Evolutionary conservation across 2,329 filamentous ascomycete species (phyloP), one percentile per base, ranked within the genome.

Genomic region (Aspergillus hortae): DNA sequence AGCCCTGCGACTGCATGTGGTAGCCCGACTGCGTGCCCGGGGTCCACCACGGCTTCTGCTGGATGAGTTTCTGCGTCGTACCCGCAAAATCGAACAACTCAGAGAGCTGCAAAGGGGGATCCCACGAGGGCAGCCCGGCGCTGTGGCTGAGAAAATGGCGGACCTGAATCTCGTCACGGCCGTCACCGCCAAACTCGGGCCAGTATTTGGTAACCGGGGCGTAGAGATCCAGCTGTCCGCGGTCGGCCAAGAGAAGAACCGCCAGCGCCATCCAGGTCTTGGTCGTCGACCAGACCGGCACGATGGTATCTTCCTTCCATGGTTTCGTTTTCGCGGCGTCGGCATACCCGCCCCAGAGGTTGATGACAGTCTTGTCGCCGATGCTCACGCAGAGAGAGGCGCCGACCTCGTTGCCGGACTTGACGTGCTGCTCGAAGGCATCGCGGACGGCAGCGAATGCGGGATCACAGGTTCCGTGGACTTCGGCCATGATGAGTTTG

Each of bases 161-260:
- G 5, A 78, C 68, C 10, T 67, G 55, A 41, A 77, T 59, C 12
- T 69, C 56, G 36, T 72, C 61, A 44, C 77, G 77, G 35, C 73
- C 74, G 17, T 74, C 72, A 11, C 55, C 64, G 0, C 62, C 72
- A 49, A 78, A 78, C 42, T 77, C 76, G 1, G 76, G 76, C 76
- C 76, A 79, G 62, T 77, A 73, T 36, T 67, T 63, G 1, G 69
- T 55, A 1, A 78, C 72, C 2, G 68, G 68, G 11, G 66, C 73
- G 42, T 72, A 54, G 1, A 67, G 58, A 48, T 69, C 61, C 1
- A 78, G 50, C 0, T 69, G 54, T 3, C 72, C 73, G 4, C 73
- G 69, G 43, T 75, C 68, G 30, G 74, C 65, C 6, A 76, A 70
- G 19, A 77, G 58, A 19, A 75, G 59, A 1, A 64, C 62, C 0